phyloP scores from a whole-genome alignment of 1,284 basidiomycete species.

The Taiwanofungus camphoratus region DNA sequence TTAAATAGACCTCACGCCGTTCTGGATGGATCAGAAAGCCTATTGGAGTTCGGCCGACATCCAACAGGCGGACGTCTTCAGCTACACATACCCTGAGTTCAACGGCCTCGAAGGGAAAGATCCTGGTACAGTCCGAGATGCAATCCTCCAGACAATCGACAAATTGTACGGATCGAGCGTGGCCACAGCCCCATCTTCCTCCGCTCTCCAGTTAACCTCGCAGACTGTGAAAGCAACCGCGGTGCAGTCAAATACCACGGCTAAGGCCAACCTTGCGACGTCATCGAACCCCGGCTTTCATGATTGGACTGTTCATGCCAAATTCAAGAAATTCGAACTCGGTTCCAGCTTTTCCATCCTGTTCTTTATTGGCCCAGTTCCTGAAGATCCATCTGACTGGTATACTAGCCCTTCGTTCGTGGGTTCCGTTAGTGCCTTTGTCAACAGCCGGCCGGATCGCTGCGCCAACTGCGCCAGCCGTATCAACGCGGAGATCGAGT shows the following conservation, averaged over 20 bases:
- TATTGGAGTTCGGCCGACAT: constrained; percentile 30
- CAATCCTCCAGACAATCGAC: too few relatives aligned
- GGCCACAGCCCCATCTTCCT: too few relatives aligned
- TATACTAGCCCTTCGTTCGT: constrained; percentile 28
- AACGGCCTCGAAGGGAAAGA: too few relatives aligned
- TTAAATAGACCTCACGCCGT: constrained; percentile 30
- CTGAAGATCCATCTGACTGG: constrained; percentile 32
- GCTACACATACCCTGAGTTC: constrained; percentile 42
- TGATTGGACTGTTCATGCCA: constrained; percentile 40
- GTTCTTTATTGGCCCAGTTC: constrained; percentile 37
- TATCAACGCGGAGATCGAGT: constrained; percentile 38
- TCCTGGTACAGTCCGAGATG: too few relatives aligned
- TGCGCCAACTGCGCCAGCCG: constrained; percentile 37
- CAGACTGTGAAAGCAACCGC: too few relatives aligned
- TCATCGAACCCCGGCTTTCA: too few relatives aligned
- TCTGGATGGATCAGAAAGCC: constrained; percentile 24
- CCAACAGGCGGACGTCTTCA: constrained; percentile 20
- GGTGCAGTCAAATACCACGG: too few relatives aligned
- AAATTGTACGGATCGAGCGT: too few relatives aligned
- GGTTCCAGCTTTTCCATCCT: constrained; percentile 35
- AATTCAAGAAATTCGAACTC: constrained; percentile 37
- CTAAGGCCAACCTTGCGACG: too few relatives aligned
- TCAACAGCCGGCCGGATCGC: constrained; percentile 29
- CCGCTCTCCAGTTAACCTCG: too few relatives aligned
- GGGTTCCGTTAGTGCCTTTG: constrained; percentile 36